Base-by-base conservation (phyloP, 306 rosid species). In the Arachis hypogaea region DNA sequence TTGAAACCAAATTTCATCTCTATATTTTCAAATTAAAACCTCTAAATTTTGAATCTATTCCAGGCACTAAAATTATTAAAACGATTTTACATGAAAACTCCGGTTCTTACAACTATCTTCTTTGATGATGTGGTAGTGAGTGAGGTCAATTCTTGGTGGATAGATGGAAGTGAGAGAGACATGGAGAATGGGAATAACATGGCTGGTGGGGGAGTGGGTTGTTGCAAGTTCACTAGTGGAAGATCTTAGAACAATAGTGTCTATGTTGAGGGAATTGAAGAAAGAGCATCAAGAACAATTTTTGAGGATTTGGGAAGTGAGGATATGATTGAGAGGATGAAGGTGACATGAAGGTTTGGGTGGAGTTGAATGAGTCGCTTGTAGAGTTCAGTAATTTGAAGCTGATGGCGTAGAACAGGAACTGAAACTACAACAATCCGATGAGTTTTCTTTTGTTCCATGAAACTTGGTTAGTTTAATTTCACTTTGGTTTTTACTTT, bases 341-440 rank as follows among this genome's bases (percentile, higher is more conserved):
- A 7, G 18, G 75, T 71, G 29, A 58, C 45, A 41, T 58, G 66
- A 28, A 71, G n/a, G 45, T 71, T 71, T 9, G 75, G 66, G 1
- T 43, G 29, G 40, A 44, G 76, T 5, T 44, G 40, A 71, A 59
- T 5, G 67, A 71, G 76, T 71, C 51, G 49, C 76, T 71, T 58
- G 66, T 50, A 57, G 10, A 71, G 29, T 45, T 29, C 56, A 11
- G 67, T 22, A 12, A 59, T 58, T 28, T 44, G 56, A 16, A 58
- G 47, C 59, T 71, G 66, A 45, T 71, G 76, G 33, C 76, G 44
- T 2, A 71, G 22, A 71, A 58, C 33, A 6, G 76, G 76, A 59
- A 12, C 66, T 58, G 66, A 58, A 58, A 71, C 66, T 45, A 71
- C 46, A 0, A 28, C 76, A 71, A 71, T 59, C 1, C 1, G 22